Percentiles rank a stretch among this genome's conserved stretches.
phyloP scores from a whole-genome alignment of 768 basidiomycete species.

The Ephemerocybe angulata region DNA sequence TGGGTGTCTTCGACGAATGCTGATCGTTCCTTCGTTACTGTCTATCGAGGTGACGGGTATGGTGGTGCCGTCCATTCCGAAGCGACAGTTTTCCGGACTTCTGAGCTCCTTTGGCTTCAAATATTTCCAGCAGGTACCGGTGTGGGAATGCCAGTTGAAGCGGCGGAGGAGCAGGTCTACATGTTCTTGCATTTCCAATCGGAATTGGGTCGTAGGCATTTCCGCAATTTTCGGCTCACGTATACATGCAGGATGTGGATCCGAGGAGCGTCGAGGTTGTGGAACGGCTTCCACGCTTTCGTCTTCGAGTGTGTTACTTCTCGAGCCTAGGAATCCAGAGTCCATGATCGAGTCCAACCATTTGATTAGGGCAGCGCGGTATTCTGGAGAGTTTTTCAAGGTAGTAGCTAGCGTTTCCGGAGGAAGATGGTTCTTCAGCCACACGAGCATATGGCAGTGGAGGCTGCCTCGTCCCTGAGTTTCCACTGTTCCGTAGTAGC shows the following conservation, averaged over 20 bases:
- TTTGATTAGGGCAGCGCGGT: not conserved
- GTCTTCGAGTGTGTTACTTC: not conserved
- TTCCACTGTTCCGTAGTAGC: not conserved
- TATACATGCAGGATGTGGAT: not conserved
- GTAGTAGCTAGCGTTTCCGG: not conserved
- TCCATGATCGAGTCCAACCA: not conserved
- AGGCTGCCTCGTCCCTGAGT: not conserved
- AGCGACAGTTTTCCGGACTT: not conserved
- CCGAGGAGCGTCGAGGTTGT: not conserved
- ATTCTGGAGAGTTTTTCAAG: not conserved
- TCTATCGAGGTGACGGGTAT: not conserved
- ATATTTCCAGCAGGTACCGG: not conserved
- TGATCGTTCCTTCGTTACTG: not conserved
- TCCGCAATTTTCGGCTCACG: not conserved
- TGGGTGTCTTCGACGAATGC: not conserved
- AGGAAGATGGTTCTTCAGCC: not conserved
- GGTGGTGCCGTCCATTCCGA: not conserved
- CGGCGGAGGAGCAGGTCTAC: not conserved
- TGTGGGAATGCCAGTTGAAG: not conserved
- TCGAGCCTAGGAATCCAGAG: not conserved
- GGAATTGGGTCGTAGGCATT: not conserved
- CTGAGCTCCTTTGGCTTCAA: too few relatives aligned
- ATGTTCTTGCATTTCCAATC: not conserved
- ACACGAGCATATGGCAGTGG: conserved; percentile 1
- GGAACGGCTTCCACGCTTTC: not conserved